These are phyloP conservation scores for Podochytrium sp. DNA, from an alignment of 192 early-diverging fungal species.

Conservation along the genomic window DNA sequence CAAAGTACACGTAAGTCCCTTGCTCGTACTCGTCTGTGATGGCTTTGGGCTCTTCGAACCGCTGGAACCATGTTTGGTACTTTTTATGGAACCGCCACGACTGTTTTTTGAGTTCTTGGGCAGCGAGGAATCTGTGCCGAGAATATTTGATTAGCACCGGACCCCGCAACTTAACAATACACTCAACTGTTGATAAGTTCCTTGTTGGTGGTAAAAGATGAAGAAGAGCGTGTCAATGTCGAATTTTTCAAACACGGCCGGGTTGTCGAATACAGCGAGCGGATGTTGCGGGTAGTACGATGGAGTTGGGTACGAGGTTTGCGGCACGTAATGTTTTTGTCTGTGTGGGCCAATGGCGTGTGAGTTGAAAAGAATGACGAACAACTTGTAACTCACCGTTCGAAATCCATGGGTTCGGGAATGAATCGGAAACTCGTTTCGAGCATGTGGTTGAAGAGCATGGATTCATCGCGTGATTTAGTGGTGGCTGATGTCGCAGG, in stretches of 20 bases:
- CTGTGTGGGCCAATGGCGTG: conserved; percentile 19
- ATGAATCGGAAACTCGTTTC: conserved; percentile 83
- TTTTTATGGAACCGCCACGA: conserved; percentile 99
- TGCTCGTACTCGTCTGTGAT: conserved; percentile 98
- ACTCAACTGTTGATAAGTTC: conserved; percentile 93
- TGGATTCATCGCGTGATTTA: conserved; percentile 42
- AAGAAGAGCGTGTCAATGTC: conserved; percentile 96
- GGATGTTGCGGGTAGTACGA: conserved; percentile 89
- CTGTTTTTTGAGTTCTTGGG: conserved; percentile 93
- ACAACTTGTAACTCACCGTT: conserved; percentile 60
- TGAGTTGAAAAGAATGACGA: background rate
- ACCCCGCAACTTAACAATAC: background rate
- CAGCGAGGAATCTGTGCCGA: conserved; percentile 83
- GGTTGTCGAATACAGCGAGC: conserved; percentile 78
- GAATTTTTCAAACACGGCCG: conserved; percentile 86
- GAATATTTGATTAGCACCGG: no score
- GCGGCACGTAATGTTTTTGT: conserved; percentile 73
- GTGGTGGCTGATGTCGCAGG: conserved; percentile 20
- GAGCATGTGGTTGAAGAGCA: conserved; percentile 71
- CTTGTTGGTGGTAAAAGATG: conserved; percentile 97
- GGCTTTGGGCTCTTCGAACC: conserved; percentile 92
- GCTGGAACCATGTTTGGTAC: conserved; percentile 98
- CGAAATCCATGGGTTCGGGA: conserved; percentile 82
- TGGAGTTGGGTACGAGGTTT: conserved; percentile 81
- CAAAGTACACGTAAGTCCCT: conserved; percentile 98